phyloP scores from a whole-genome alignment of 495 filamentous ascomycete genomes.

The Hypomontagnella submonticulosa region DNA sequence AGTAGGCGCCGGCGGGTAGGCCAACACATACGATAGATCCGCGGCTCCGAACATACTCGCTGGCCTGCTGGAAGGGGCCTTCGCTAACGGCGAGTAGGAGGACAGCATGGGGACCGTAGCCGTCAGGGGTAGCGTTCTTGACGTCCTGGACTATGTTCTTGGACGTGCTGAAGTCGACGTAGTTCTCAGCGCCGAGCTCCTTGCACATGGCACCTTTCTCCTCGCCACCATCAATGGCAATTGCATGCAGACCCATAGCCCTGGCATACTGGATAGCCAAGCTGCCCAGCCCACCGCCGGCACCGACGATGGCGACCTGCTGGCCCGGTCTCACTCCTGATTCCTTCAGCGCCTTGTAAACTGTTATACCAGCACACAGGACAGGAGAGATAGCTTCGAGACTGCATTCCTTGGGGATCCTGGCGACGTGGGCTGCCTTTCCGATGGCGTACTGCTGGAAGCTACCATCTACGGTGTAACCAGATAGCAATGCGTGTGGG shows the following conservation, averaged over 20 bases:
- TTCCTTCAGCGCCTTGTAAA: conserved; percentile 93
- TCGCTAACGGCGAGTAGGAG: conserved; percentile 85
- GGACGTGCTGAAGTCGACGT: conserved; percentile 79
- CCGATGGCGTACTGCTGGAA: conserved; percentile 94
- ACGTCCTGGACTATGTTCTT: conserved; percentile 86
- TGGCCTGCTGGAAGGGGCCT: conserved; percentile 94
- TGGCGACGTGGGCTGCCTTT: conserved; percentile 83
- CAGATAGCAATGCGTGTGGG: conserved; percentile 74
- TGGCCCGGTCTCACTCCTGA: conserved; percentile 78
- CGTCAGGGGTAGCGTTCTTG: conserved; percentile 77
- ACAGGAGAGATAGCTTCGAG: conserved; percentile 85
- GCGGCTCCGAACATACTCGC: conserved; percentile 79
- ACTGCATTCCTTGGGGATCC: conserved; percentile 76
- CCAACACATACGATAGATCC: conserved; percentile 88
- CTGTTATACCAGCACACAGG: conserved; percentile 89
- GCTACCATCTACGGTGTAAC: conserved; percentile 90
- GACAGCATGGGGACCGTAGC: conserved; percentile 87
- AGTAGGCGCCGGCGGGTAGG: conserved; percentile 78
- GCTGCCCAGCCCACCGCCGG: conserved; percentile 85
- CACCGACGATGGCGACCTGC: conserved; percentile 86
- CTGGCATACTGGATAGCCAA: conserved; percentile 88
- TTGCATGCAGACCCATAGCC: conserved; percentile 83
- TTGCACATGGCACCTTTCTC: conserved; percentile 79
- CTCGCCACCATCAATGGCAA: conserved; percentile 82
- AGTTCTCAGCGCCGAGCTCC: conserved; percentile 73